Evolutionary conservation across 768 basidiomycete species (phyloP).

Genomic region (Mycena floridula): DNA sequence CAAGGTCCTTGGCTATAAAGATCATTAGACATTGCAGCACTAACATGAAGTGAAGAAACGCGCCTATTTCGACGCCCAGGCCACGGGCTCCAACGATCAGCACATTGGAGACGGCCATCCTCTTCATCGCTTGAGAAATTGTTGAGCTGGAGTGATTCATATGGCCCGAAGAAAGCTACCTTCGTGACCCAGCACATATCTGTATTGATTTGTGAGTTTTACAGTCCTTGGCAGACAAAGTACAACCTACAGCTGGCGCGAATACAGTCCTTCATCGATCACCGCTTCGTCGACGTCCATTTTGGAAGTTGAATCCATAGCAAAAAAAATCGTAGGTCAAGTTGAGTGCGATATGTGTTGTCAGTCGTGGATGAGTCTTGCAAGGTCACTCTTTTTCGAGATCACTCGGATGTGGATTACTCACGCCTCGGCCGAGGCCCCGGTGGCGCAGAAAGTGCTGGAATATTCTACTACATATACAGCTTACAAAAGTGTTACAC

Average conservation of each 20-base stretch:
- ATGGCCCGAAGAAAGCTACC: slow-evolving; percentile 36
- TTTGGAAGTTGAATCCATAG: slow-evolving; percentile 22
- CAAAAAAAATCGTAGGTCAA: no score
- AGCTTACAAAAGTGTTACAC: no score
- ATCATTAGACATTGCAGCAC: slow-evolving; percentile 3
- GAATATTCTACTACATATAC: no score
- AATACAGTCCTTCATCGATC: slow-evolving; percentile 92
- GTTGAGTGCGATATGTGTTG: no score
- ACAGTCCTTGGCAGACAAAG: slow-evolving; percentile 8
- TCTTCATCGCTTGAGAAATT: slow-evolving; percentile 97
- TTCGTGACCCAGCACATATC: slow-evolving; percentile 96
- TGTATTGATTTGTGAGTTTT: slow-evolving; percentile 22
- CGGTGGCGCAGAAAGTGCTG: no score
- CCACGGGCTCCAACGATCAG: slow-evolving; percentile 90
- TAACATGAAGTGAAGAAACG: slow-evolving; percentile 10
- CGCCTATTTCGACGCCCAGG: slow-evolving; percentile 91
- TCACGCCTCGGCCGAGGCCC: no score
- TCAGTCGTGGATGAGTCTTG: no score
- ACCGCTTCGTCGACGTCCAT: slow-evolving; percentile 87
- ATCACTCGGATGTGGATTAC: no score
- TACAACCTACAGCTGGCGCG: slow-evolving; percentile 76
- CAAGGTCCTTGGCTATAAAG: slow-evolving; percentile 82
- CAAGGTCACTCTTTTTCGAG: no score
- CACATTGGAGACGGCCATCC: slow-evolving; percentile 95
- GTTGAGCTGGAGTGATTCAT: slow-evolving; percentile 12